These are phyloP conservation scores for Glycine tomentella DNA, from an alignment of 306 rosid species.

Conservation along the genomic window DNA sequence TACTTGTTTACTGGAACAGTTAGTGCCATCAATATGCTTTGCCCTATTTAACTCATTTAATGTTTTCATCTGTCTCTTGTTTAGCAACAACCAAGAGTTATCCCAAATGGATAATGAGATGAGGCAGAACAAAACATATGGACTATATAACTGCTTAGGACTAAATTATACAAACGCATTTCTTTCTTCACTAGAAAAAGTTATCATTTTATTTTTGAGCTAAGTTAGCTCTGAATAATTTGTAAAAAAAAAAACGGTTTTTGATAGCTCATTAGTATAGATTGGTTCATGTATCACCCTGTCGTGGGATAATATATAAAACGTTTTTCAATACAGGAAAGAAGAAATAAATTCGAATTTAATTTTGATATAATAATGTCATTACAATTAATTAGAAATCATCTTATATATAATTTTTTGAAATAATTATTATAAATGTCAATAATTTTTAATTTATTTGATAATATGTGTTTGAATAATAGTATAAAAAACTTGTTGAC, in stretches of 20 bases:
- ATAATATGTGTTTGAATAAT: too few relatives aligned
- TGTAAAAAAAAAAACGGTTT: neutral
- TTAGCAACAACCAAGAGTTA: constrained; percentile 42
- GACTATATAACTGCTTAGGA: neutral
- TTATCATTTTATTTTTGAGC: neutral
- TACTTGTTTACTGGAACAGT: constrained; percentile 79
- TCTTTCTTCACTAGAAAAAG: neutral
- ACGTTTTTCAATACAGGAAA: too few relatives aligned
- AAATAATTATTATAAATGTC: too few relatives aligned
- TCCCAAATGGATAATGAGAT: constrained; percentile 44
- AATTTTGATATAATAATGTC: too few relatives aligned
- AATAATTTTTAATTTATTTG: too few relatives aligned
- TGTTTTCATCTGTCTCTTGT: constrained; percentile 9
- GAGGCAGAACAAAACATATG: constrained; percentile 41
- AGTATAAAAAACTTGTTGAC: too few relatives aligned
- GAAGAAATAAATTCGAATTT: too few relatives aligned
- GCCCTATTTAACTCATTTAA: constrained; percentile 74
- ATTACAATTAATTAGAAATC: too few relatives aligned
- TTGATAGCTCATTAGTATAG: neutral
- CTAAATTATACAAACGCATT: neutral
- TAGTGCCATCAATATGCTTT: constrained; percentile 82
- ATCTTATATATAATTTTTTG: too few relatives aligned
- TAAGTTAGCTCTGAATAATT: neutral
- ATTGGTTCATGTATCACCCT: neutral
- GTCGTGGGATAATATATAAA: neutral